phyloP scores from a whole-genome alignment of 2,329 filamentous ascomycete species.

The Lizonia empirigonia region DNA sequence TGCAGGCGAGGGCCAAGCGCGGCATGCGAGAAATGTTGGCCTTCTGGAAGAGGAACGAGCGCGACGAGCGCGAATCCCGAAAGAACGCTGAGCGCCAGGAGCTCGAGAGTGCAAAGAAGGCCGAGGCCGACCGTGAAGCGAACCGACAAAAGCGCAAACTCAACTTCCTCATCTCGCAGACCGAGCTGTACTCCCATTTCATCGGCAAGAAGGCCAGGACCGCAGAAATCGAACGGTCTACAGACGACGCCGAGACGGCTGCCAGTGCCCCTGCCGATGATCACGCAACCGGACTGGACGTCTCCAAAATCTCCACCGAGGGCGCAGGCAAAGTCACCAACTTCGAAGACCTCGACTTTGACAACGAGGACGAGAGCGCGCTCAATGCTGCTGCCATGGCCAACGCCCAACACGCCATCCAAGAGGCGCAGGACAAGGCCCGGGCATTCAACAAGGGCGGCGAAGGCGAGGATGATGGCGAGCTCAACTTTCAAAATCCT shows the following conservation, averaged over 20 bases:
- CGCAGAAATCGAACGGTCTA: constrained; percentile 88
- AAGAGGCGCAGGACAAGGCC: constrained; percentile 91
- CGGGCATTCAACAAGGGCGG: constrained; percentile 82
- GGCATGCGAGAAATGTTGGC: constrained; percentile 99
- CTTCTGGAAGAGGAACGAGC: constrained; percentile 99
- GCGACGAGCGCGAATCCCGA: constrained; percentile 91
- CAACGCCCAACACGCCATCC: constrained; percentile 94
- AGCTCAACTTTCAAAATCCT: constrained; percentile 99
- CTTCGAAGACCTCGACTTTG: constrained; percentile 94
- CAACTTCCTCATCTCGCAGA: constrained; percentile 99
- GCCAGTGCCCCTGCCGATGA: constrained; percentile 47
- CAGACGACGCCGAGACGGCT: constrained; percentile 70
- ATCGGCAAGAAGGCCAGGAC: constrained; percentile 99
- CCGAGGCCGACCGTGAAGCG: constrained; percentile 95
- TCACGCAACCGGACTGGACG: constrained; percentile 53
- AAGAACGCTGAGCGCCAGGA: constrained; percentile 95
- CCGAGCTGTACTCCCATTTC: constrained; percentile 98
- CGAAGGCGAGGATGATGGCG: constrained; percentile 70
- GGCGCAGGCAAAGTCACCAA: constrained; percentile 78
- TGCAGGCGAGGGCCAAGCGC: constrained; percentile 93
- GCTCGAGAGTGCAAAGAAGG: constrained; percentile 93
- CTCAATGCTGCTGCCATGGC: constrained; percentile 86
- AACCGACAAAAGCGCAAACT: constrained; percentile 98
- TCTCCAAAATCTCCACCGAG: constrained; percentile 56
- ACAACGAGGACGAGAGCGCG: constrained; percentile 86